Conservation (phyloP, 305 asterid genomes). For the Fraxinus nigra region DNA sequence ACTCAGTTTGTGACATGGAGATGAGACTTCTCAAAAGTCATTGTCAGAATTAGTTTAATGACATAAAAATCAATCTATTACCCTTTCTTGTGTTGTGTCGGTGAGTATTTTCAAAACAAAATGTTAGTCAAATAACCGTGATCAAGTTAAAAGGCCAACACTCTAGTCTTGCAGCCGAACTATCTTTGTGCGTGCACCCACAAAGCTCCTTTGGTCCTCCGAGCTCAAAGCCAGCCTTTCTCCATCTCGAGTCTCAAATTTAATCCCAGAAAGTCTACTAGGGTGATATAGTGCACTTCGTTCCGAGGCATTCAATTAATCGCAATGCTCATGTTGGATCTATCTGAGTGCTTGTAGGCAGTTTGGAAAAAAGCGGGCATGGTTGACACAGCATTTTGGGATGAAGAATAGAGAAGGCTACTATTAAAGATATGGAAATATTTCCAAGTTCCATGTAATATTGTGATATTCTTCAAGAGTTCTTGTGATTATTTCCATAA, state of each 20-base stretch:
- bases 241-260: not conserved
- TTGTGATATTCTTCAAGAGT: not conserved
- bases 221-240: not conserved
- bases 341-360: not conserved
- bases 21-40: not conserved
- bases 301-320: not conserved
- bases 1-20: not conserved
- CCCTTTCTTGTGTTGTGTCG: not conserved
- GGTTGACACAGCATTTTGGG: not conserved
- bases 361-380: not conserved
- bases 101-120: not conserved
- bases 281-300: not conserved
- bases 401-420: not conserved
- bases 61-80: not conserved
- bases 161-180: not conserved
- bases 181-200: not conserved
- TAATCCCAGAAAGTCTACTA: not conserved
- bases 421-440: not conserved
- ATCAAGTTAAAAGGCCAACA: not conserved
- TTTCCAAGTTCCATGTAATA: not conserved
- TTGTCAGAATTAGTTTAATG: not conserved
- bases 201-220: not conserved
- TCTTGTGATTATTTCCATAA: not conserved
- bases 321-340: not conserved
- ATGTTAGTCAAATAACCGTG: not conserved